A percentile compares a stretch with the other conserved stretches of the same genome.
Conservation (phyloP, 1,284 basidiomycete genomes). For the Athelia psychrophila region DNA sequence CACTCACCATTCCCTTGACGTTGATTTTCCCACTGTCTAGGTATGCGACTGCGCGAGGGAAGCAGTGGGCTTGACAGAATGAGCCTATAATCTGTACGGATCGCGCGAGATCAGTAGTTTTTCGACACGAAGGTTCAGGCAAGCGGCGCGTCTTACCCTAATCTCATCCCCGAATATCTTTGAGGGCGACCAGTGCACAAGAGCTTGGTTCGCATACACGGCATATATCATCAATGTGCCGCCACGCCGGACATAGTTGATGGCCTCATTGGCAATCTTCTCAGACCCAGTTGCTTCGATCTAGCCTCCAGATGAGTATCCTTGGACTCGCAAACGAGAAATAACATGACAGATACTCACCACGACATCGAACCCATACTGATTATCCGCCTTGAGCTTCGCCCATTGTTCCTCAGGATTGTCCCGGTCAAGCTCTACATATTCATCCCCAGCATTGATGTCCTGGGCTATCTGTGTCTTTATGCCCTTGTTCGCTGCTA, state of each 20-base stretch:
- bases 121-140: too few relatives aligned
- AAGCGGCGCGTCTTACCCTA: constrained; percentile 14
- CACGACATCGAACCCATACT: constrained; percentile 62
- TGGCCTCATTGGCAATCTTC: constrained; percentile 51
- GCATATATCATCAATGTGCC: constrained; percentile 54
- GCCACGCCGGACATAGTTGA: constrained; percentile 59
- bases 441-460: constrained; percentile 50
- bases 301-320: not conserved
- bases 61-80: constrained; percentile 59
- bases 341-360: constrained; percentile 22
- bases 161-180: constrained; percentile 66
- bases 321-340: constrained; percentile 19
- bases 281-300: constrained; percentile 58
- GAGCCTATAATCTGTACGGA: constrained; percentile 51
- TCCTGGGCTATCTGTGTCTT: constrained; percentile 59
- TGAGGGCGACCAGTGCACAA: constrained; percentile 54
- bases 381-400: constrained; percentile 54
- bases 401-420: constrained; percentile 53
- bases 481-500: constrained; percentile 54
- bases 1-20: constrained; percentile 53
- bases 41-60: constrained; percentile 60
- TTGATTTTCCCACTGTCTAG: constrained; percentile 59
- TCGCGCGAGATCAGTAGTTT: not conserved
- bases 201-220: constrained; percentile 54
- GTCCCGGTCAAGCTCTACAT: constrained; percentile 54